Conservation (phyloP, 2,329 filamentous ascomycete species). For the Lojkania enalia region DNA sequence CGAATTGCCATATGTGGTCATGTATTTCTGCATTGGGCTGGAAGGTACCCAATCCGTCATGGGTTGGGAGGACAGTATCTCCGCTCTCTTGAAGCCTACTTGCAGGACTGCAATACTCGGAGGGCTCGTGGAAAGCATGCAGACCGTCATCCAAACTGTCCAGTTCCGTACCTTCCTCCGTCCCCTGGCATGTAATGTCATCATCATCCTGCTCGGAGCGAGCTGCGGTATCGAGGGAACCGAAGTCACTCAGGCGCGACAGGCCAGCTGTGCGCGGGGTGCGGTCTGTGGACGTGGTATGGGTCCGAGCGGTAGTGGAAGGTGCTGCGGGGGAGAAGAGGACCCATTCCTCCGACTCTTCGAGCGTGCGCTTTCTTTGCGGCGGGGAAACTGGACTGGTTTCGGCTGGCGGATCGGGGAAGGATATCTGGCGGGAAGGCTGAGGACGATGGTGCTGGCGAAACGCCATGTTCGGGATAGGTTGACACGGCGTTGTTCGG, state of each 20-base stretch:
- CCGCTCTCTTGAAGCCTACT: slow-evolving; percentile 58
- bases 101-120: slow-evolving; percentile 46
- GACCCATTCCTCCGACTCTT: slow-evolving; percentile 91
- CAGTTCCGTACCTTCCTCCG: slow-evolving; percentile 70
- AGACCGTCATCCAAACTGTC: slow-evolving; percentile 93
- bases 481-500: background rate
- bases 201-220: slow-evolving; percentile 55
- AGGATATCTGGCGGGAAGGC: slow-evolving; percentile 39
- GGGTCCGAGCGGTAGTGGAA: slow-evolving; percentile 72
- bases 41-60: slow-evolving; percentile 92
- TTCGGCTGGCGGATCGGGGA: slow-evolving; percentile 31
- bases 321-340: slow-evolving; percentile 71
- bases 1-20: slow-evolving; percentile 86
- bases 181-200: slow-evolving; percentile 48
- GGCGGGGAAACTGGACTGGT: slow-evolving; percentile 37
- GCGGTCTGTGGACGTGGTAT: slow-evolving; percentile 65
- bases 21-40: slow-evolving; percentile 68
- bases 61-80: slow-evolving; percentile 77
- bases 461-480: slow-evolving; percentile 39
- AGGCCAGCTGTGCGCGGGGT: slow-evolving; percentile 69
- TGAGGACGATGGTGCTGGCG: slow-evolving; percentile 44
- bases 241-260: slow-evolving; percentile 78
- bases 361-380: slow-evolving; percentile 53
- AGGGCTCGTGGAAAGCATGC: slow-evolving; percentile 77
- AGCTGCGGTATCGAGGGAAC: slow-evolving; percentile 71